These are phyloP conservation scores for Alloteropsis semialata DNA, from an alignment of 176 grass and related monocot species.

Conservation along the genomic window DNA sequence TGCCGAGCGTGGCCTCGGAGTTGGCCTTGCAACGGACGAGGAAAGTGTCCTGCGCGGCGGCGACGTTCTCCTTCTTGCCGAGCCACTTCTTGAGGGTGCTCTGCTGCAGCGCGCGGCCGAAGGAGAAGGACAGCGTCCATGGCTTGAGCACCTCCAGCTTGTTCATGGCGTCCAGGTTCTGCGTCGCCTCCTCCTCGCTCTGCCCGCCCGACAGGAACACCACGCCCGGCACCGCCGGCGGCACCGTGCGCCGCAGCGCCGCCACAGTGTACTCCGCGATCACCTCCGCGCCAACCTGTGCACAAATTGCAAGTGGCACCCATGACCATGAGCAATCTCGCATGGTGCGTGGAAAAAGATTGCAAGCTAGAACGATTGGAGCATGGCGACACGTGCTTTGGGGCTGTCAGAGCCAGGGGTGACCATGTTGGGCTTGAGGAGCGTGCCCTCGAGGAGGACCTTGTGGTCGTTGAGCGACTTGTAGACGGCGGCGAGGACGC, in stretches of 20 bases:
- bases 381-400: slow-evolving; percentile 42
- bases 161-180: slow-evolving; percentile 91
- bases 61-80: slow-evolving; percentile 79
- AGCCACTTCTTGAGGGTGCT: slow-evolving; percentile 98
- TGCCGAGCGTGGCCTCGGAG: slow-evolving; percentile 74
- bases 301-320: neutral
- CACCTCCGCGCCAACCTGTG: slow-evolving; percentile 61
- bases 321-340: neutral
- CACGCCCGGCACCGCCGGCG: slow-evolving; percentile 76
- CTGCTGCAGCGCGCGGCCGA: slow-evolving; percentile 86
- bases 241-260: slow-evolving; percentile 79
- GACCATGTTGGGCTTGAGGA: slow-evolving; percentile 95
- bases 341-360: neutral
- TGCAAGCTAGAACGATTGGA: neutral
- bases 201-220: slow-evolving; percentile 95
- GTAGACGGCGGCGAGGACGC: slow-evolving; percentile 74
- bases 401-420: slow-evolving; percentile 86
- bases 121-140: slow-evolving; percentile 91
- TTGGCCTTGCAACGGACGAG: slow-evolving; percentile 85
- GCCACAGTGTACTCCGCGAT: slow-evolving; percentile 82
- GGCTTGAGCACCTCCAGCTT: slow-evolving; percentile 83
- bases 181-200: slow-evolving; percentile 85
- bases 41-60: slow-evolving; percentile 66
- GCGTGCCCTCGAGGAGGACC: slow-evolving; percentile 83
- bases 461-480: slow-evolving; percentile 93